Percentiles rank a stretch among this genome's conserved stretches.
Conservation (phyloP, 2,329 filamentous ascomycete genomes). For the Zasmidium citrigriseum region DNA sequence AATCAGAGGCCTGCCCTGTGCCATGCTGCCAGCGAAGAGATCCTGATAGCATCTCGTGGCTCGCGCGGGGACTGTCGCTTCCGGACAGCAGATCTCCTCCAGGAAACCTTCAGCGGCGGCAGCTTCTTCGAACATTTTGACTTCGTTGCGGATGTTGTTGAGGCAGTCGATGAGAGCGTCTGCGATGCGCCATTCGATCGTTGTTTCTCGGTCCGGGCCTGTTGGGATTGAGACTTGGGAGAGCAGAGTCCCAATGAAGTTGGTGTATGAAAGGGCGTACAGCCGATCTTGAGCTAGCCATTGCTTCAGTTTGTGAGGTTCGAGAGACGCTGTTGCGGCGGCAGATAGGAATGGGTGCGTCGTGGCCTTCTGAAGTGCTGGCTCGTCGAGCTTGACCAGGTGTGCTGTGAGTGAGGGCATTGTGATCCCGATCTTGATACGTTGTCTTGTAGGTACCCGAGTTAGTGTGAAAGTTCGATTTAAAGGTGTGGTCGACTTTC, state of each 20-base stretch:
- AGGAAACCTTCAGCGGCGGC: conserved; percentile 50
- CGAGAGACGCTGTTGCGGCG: conserved; percentile 63
- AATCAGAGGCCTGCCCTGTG: conserved; percentile 54
- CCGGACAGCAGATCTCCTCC: conserved; percentile 47
- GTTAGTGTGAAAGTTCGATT: too few species aligned
- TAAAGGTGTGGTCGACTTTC: too few species aligned
- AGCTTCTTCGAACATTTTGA: conserved; percentile 66
- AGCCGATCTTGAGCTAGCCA: conserved; percentile 75
- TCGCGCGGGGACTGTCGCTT: conserved; percentile 15
- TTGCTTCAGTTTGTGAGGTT: conserved; percentile 57
- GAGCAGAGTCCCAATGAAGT: conserved; percentile 66
- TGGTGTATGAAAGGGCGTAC: conserved; percentile 70
- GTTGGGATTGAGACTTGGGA: conserved; percentile 58
- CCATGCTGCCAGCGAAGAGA: conserved; percentile 59
- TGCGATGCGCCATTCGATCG: conserved; percentile 59
- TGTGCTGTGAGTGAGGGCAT: conserved; percentile 57
- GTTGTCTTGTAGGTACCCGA: too few species aligned
- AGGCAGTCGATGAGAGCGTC: conserved; percentile 65
- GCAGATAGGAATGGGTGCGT: conserved; percentile 66
- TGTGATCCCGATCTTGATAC: conserved; percentile 3
- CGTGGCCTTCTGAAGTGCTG: conserved; percentile 59
- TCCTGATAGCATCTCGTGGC: conserved; percentile 52
- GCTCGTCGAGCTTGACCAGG: conserved; percentile 53
- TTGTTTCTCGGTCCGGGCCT: conserved; percentile 38
- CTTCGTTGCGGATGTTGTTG: conserved; percentile 65